Percentiles rank a stretch among this genome's conserved stretches.
Evolutionary conservation across 805 yeast genomes (phyloP).

Genomic region (Zygotorulaspora danielsina): DNA sequence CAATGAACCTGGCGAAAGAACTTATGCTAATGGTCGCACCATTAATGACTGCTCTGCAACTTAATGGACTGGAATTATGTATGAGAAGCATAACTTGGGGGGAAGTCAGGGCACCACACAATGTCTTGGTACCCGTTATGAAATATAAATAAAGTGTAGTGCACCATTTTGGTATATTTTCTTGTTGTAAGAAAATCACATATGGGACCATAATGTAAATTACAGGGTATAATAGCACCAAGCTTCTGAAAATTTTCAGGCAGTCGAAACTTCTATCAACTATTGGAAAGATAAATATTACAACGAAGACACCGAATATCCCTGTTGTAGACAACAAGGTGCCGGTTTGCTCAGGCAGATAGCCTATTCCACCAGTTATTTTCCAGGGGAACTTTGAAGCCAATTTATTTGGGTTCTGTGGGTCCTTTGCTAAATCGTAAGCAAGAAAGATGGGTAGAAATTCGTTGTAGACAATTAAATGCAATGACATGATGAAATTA

Average conservation of each 20-base stretch:
- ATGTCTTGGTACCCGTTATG: slow-evolving; percentile 35
- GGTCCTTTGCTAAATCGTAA: slow-evolving; percentile 26
- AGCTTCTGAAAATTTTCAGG: slow-evolving; percentile 41
- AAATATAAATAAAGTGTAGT: slow-evolving; percentile 31
- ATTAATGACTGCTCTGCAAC: slow-evolving; percentile 56
- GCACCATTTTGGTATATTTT: slow-evolving; percentile 29
- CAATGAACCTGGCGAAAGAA: slow-evolving; percentile 53
- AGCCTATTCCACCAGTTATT: slow-evolving; percentile 52
- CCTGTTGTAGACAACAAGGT: slow-evolving; percentile 49
- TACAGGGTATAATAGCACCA: slow-evolving; percentile 42
- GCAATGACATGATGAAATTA: slow-evolving; percentile 45
- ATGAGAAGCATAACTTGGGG: slow-evolving; percentile 52
- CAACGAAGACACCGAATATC: slow-evolving; percentile 47
- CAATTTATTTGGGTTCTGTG: slow-evolving; percentile 19
- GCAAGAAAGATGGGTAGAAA: slow-evolving; percentile 55
- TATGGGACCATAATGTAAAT: slow-evolving; percentile 47
- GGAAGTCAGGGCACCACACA: slow-evolving; percentile 45
- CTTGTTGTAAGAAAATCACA: slow-evolving; percentile 41
- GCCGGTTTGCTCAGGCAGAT: slow-evolving; percentile 46
- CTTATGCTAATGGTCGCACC: slow-evolving; percentile 51
- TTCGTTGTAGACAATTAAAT: slow-evolving; percentile 47
- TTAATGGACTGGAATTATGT: slow-evolving; percentile 50
- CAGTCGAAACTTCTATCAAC: slow-evolving; percentile 47
- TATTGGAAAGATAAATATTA: slow-evolving; percentile 48
- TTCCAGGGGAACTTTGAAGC: slow-evolving; percentile 44